These are phyloP conservation scores for Claviceps digitariae DNA, from an alignment of 2,329 filamentous ascomycete species.

Conservation along the genomic window DNA sequence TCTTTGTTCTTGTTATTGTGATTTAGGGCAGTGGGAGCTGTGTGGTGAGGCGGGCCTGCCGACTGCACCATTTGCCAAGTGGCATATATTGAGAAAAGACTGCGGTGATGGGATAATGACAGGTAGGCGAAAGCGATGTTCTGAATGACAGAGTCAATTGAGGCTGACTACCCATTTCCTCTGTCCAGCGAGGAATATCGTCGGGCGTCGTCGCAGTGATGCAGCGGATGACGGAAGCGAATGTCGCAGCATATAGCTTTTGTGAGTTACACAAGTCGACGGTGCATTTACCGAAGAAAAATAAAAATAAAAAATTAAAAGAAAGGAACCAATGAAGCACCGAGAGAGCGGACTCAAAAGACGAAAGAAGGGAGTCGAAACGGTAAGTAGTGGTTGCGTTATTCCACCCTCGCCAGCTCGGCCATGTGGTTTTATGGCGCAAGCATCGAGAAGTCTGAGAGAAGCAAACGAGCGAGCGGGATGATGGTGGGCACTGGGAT, in stretches of 20 bases:
- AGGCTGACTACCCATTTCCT: background rate
- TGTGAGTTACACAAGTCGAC: background rate
- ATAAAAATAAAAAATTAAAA: background rate
- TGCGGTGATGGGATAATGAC: background rate
- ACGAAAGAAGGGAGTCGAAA: background rate
- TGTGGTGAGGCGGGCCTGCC: constrained; percentile 22
- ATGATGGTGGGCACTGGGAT: too few species aligned
- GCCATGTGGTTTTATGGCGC: background rate
- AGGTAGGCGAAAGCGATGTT: background rate
- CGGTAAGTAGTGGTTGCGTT: background rate
- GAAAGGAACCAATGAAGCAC: background rate
- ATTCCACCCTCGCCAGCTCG: background rate
- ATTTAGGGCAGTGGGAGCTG: background rate
- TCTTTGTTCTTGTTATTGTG: background rate
- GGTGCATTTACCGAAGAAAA: background rate
- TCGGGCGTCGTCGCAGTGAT: background rate
- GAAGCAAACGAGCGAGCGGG: background rate
- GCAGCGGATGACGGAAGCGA: background rate
- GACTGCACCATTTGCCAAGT: constrained; percentile 32
- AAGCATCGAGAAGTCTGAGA: background rate
- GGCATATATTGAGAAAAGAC: constrained; percentile 16
- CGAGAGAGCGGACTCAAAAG: background rate
- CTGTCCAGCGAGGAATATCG: background rate
- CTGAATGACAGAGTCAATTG: background rate
- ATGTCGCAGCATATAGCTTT: background rate